A percentile compares a stretch with the other conserved stretches of the same genome.
These are phyloP conservation scores for Ustilago vetiveriae DNA, from an alignment of 1,284 basidiomycete species.

Conservation along the genomic window DNA sequence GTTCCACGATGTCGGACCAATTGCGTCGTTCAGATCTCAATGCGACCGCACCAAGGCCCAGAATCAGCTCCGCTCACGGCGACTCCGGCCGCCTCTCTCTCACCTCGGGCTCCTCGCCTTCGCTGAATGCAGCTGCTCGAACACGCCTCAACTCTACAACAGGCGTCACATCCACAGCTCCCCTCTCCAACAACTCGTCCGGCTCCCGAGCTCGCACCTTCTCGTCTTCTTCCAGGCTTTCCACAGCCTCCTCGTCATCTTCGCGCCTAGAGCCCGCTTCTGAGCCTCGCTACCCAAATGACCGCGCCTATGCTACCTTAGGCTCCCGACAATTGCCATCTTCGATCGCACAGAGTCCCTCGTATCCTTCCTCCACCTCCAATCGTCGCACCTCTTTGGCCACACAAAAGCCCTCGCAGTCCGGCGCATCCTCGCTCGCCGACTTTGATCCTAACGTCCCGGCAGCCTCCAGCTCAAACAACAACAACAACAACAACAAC, in stretches of 20 bases:
- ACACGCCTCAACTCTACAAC: slow-evolving; percentile 34
- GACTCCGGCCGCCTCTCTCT: slow-evolving; percentile 13
- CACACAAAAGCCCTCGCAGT: slow-evolving; percentile 17
- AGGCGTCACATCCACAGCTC: slow-evolving; percentile 9
- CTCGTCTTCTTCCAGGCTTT: slow-evolving; percentile 26
- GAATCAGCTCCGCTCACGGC: slow-evolving; percentile 29
- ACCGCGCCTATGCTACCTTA: slow-evolving; percentile 24
- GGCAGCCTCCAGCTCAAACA: background rate
- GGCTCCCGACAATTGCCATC: slow-evolving; percentile 14
- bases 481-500: background rate
- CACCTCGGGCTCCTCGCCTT: slow-evolving; percentile 7
- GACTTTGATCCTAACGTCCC: slow-evolving; percentile 28
- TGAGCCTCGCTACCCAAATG: slow-evolving; percentile 8
- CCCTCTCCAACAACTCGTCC: slow-evolving; percentile 15
- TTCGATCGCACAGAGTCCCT: slow-evolving; percentile 6
- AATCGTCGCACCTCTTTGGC: slow-evolving; percentile 41
- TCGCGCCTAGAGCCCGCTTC: slow-evolving; percentile 5
- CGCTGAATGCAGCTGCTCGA: slow-evolving; percentile 7
- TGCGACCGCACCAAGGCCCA: slow-evolving; percentile 15
- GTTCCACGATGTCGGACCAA: slow-evolving; percentile 24
- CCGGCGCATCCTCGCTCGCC: slow-evolving; percentile 8
- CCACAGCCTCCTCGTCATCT: slow-evolving; percentile 1
- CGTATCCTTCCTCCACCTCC: slow-evolving; percentile 5
- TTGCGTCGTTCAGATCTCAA: slow-evolving; percentile 17
- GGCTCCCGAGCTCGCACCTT: slow-evolving; percentile 25